phyloP scores from a whole-genome alignment of 805 yeast species.

The Candida nitratophila region DNA sequence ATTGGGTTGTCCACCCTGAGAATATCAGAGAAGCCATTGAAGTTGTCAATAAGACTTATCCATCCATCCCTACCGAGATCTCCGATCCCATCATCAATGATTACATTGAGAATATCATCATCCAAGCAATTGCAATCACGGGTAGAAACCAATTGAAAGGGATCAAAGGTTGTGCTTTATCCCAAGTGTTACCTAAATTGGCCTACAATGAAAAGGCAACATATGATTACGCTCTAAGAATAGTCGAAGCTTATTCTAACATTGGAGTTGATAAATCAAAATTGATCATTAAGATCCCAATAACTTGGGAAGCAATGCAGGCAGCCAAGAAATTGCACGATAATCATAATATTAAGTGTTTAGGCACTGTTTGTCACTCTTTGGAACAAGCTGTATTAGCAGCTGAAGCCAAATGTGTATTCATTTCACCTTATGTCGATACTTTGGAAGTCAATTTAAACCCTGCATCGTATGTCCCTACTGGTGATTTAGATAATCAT shows the following conservation, averaged over 20 bases:
- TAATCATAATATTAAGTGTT: conserved; percentile 18
- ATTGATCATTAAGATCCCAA: conserved; percentile 28
- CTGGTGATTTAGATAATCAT: conserved; percentile 7
- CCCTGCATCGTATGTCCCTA: conserved; percentile 16
- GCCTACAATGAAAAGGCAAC: conserved; percentile 21
- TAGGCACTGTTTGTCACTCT: conserved; percentile 31
- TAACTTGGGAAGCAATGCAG: conserved; percentile 27
- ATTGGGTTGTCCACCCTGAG: conserved; percentile 17
- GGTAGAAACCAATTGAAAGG: conserved; percentile 17
- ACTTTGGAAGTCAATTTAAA: conserved; percentile 19
- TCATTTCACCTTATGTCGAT: conserved; percentile 31
- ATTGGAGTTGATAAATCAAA: conserved; percentile 23
- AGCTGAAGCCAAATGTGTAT: conserved; percentile 28
- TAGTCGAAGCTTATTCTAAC: conserved; percentile 25
- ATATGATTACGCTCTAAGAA: conserved; percentile 16
- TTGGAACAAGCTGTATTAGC: conserved; percentile 30
- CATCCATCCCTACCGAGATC: conserved; percentile 8
- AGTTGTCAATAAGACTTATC: conserved; percentile 7
- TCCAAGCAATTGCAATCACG: conserved; percentile 17
- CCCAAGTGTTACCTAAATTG: conserved; percentile 23
- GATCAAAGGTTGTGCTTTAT: conserved; percentile 16
- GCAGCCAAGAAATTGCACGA: conserved; percentile 22
- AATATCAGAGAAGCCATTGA: conserved; percentile 14
- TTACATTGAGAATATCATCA: conserved; percentile 12
- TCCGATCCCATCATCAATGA: conserved; percentile 4